Evolutionary conservation across 2,329 filamentous ascomycete genomes (phyloP), one percentile per base, ranked within the genome.

Genomic region (Beauveria caledonica): DNA sequence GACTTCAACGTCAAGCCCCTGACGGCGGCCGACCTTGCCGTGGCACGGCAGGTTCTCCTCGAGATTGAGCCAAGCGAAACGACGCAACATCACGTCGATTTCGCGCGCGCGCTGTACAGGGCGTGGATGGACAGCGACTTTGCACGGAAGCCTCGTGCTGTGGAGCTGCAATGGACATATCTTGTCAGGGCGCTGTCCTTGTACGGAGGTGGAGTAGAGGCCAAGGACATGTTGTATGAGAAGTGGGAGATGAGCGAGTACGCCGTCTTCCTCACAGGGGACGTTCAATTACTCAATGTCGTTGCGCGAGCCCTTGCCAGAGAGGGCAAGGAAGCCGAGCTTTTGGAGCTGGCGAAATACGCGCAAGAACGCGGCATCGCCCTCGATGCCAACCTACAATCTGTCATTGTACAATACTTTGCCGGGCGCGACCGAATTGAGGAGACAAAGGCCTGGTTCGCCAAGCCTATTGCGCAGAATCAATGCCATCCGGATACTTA

Each of bases 401-500:
- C 78, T 61, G 70, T 81, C 39, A 76, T 94, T 69, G 80, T 86
- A 3, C 72, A 71, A 0, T 88, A 87, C 65, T 91, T 86, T 66
- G 82, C 86, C 1, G 70, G 76, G 13, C 78, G 77, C 49, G 76
- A 86, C 64, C 76, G 84, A 51, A 68, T 87, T 4, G 70, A 78
- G n/a, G 80, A 83, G 63, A 86, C 86, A 3, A 86, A 88, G 67
- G 70, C 77, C 13, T 90, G 91, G 83, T 92, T 88, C 66, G 73
- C 80, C 23, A 82, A 81, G 63, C 77, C 81, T 1, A 74, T 86
- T 3, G 67, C 73, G 10, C 59, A 67, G 13, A 61, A 62, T 13
- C 62, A 61, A 10, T 64, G 62, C 27, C 65, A 60, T 23, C 61
- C 64, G 15, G 63, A 66, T 17, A 66, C 70, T 2, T 72, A 72